A percentile compares a stretch with the other conserved stretches of the same genome.
These are phyloP conservation scores for Phoma sp. DNA, from an alignment of 2,329 filamentous ascomycete genomes.

Conservation along the genomic window DNA sequence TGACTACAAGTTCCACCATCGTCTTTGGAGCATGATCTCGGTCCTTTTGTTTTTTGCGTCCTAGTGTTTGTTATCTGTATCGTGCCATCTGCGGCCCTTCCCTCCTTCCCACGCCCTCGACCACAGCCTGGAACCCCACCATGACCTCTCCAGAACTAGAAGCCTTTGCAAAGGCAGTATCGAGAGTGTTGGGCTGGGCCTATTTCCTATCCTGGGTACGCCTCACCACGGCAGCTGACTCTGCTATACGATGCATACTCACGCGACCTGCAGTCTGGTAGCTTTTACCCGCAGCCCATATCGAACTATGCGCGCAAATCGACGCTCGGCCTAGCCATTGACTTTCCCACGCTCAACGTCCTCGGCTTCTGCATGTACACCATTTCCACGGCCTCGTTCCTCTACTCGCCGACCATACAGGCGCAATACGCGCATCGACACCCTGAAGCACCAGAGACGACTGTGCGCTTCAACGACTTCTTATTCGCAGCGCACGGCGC, in stretches of 20 bases:
- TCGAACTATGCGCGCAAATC: conserved; percentile 78
- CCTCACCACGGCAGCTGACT: neutral
- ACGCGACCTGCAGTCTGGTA: conserved; percentile 12
- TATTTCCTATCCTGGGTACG: conserved; percentile 46
- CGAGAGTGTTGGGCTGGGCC: conserved; percentile 45
- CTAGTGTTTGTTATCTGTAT: conserved; percentile 2
- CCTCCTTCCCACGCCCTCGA: conserved; percentile 10
- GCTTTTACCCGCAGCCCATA: conserved; percentile 87
- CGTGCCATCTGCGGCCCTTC: conserved; percentile 9
- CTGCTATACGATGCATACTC: neutral
- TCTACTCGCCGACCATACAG: conserved; percentile 79
- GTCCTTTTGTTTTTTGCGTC: neutral
- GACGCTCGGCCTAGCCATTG: conserved; percentile 83
- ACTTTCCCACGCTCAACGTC: conserved; percentile 81
- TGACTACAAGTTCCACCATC: conserved; percentile 17
- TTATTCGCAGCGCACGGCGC: conserved; percentile 85
- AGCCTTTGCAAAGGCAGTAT: conserved; percentile 41
- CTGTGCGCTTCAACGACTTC: conserved; percentile 89
- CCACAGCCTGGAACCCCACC: conserved; percentile 4
- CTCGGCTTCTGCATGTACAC: conserved; percentile 78
- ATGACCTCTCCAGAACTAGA: conserved; percentile 34
- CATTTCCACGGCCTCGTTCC: conserved; percentile 74
- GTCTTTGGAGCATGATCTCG: conserved; percentile 3
- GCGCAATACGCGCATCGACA: conserved; percentile 84
- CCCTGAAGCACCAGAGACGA: conserved; percentile 74